Base-by-base conservation (phyloP, 495 filamentous ascomycete genomes). In the Trichoderma erinaceum region DNA sequence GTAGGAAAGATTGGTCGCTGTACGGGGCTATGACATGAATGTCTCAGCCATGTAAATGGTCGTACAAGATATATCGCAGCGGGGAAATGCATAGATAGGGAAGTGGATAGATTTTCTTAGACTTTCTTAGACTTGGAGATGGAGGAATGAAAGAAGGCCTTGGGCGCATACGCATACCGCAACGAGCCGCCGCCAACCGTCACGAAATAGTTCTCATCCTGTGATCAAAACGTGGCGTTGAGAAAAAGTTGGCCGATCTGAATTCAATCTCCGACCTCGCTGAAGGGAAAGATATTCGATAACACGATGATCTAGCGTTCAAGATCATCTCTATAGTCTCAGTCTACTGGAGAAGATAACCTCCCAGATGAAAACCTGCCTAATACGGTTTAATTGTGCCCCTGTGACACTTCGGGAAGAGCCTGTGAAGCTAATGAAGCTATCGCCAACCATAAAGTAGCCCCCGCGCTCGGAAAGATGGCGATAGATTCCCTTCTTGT, bases 401-500 rank as follows among this genome's bases (percentile, higher is more conserved):
- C 56, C 56, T 29, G 23, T 29, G 25, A 23, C 25, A 23, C 1
- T 58, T 18, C 44, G 44, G n/a, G 5, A 48, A 52, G 18, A 38
- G 44, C 44, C 44, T 2, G 10, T 16, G 56, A 2, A 23, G 12
- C 16, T 16, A 18, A 8, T 61, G 56, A 32, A 32, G 56, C 25
- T 35, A 29, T 61, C n/a, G 56, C 25, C 56, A 61, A 35, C n/a
- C 35, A 5, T 0, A 38, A 38, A 23, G 2, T 25, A 29, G 10
- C 50, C 11, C 23, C n/a, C 1, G 50, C 50, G 29, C n/a, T 21
- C 50, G 16, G 50, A 32, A 61, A 15, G 27, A 12, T 52, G 48
- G n/a, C 48, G 48, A 32, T 29, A 61, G 56, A 32, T 61, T 61
- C 16, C 56, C 56, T 61, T 32, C 56, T 61, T 61, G 13, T 61